A percentile compares a stretch with the other conserved stretches of the same genome.
Conservation (phyloP, 2,329 filamentous ascomycete species). For the Xylariales sp. region DNA sequence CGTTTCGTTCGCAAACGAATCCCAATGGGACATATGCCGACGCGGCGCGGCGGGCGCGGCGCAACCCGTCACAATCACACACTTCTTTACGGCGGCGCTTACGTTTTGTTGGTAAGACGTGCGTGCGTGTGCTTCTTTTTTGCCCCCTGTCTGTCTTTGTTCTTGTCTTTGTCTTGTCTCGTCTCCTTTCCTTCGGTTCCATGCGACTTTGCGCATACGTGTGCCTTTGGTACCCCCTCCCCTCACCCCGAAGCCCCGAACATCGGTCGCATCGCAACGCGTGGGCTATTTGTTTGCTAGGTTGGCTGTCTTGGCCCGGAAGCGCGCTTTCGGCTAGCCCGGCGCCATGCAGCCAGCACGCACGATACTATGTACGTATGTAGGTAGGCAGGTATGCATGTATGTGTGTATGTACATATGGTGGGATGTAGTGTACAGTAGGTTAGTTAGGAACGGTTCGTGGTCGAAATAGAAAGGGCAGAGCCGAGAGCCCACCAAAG, state of each 20-base stretch:
- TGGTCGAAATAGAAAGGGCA: conserved; percentile 23
- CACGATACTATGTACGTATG: neutral
- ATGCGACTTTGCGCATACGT: neutral
- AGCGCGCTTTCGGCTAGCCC: conserved; percentile 22
- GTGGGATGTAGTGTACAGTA: no score
- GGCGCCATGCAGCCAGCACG: conserved; percentile 21
- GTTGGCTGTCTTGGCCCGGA: neutral
- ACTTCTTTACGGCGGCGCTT: conserved; percentile 23
- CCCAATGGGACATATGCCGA: conserved; percentile 40
- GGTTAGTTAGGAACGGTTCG: neutral
- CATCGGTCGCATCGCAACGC: neutral
- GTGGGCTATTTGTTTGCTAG: neutral
- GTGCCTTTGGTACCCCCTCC: no score
- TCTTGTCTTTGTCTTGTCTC: no score
- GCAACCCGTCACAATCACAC: conserved; percentile 37
- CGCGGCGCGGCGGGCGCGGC: conserved; percentile 18
- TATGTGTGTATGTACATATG: no score
- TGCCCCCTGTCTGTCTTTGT: neutral
- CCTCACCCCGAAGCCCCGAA: no score
- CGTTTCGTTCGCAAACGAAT: conserved; percentile 1
- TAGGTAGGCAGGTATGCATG: no score
- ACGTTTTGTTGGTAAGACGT: conserved; percentile 10
- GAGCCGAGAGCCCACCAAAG: conserved; percentile 20
- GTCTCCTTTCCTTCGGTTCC: no score
- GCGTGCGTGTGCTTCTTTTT: neutral